Evolutionary conservation across 108 stramenopile species (phyloP).

Genomic region (Pseudonitzschia delicatissima): DNA sequence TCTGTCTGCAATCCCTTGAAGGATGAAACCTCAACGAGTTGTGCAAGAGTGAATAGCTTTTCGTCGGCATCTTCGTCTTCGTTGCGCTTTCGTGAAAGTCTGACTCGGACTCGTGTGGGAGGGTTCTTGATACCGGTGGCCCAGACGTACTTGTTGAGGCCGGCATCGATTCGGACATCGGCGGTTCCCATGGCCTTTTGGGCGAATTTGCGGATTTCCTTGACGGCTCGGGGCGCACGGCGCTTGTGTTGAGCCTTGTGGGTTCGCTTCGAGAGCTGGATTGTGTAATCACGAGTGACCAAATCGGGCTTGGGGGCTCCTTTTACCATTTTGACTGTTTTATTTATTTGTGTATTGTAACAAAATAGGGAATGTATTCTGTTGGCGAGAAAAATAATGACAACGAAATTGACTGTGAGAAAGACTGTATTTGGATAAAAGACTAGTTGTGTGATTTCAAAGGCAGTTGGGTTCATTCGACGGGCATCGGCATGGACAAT

Average conservation of each 20-base stretch:
- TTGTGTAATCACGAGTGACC: slow-evolving; percentile 94
- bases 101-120: slow-evolving; percentile 94
- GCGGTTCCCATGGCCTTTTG: slow-evolving; percentile 93
- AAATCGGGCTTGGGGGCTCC: slow-evolving; percentile 76
- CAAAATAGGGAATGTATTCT: no score
- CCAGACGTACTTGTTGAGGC: slow-evolving; percentile 92
- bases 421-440: neutral
- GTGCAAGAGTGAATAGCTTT: slow-evolving; percentile 98
- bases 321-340: slow-evolving; percentile 49
- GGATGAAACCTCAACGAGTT: slow-evolving; percentile 86
- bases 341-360: neutral
- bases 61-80: slow-evolving; percentile 99
- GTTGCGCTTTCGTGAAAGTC: slow-evolving; percentile 95
- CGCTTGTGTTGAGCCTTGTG: slow-evolving; percentile 95
- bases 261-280: slow-evolving; percentile 96
- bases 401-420: neutral
- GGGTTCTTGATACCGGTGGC: slow-evolving; percentile 94
- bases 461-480: neutral
- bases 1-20: slow-evolving; percentile 97
- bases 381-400: neutral
- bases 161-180: slow-evolving; percentile 88
- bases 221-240: slow-evolving; percentile 96
- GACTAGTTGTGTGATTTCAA: neutral
- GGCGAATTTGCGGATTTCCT: slow-evolving; percentile 96
- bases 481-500: neutral